phyloP scores from a whole-genome alignment of 306 rosid genomes.

The Vigna angularis region DNA sequence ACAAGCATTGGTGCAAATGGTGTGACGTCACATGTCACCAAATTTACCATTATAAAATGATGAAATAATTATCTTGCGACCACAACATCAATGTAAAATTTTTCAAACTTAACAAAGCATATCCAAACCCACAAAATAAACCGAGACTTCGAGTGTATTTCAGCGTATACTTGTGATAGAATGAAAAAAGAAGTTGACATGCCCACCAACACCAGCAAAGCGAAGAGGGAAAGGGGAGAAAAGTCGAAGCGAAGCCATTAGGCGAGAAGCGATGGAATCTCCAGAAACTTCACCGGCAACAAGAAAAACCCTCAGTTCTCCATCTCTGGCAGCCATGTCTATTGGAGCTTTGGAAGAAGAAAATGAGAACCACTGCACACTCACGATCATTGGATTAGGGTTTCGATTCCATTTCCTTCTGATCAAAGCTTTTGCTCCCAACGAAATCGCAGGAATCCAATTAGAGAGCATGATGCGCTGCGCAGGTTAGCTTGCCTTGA shows the following conservation, averaged over 20 bases:
- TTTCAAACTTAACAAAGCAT: not conserved
- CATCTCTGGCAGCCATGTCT: slow-evolving; percentile 69
- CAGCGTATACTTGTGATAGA: too few relatives aligned
- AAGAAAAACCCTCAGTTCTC: slow-evolving; percentile 82
- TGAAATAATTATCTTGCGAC: too few relatives aligned
- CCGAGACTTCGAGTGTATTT: not conserved
- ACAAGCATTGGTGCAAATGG: not conserved
- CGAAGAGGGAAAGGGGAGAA: slow-evolving; percentile 67
- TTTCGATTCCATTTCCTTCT: slow-evolving; percentile 48
- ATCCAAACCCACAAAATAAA: not conserved
- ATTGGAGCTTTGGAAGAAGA: slow-evolving; percentile 49
- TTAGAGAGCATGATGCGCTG: not conserved
- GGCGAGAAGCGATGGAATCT: slow-evolving; percentile 86
- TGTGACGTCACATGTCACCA: too few relatives aligned
- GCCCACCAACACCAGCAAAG: slow-evolving; percentile 95
- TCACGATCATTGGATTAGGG: slow-evolving; percentile 5
- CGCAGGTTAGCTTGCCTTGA: not conserved
- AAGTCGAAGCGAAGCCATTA: slow-evolving; percentile 72
- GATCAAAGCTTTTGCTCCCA: not conserved
- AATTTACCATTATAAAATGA: too few relatives aligned
- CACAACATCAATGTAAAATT: too few relatives aligned
- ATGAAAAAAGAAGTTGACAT: slow-evolving; percentile 40
- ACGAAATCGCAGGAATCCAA: not conserved
- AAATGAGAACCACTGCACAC: slow-evolving; percentile 36
- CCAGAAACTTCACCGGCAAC: slow-evolving; percentile 94